Evolutionary conservation across 345 rosid species (phyloP).

Genomic region (Populus alba): DNA sequence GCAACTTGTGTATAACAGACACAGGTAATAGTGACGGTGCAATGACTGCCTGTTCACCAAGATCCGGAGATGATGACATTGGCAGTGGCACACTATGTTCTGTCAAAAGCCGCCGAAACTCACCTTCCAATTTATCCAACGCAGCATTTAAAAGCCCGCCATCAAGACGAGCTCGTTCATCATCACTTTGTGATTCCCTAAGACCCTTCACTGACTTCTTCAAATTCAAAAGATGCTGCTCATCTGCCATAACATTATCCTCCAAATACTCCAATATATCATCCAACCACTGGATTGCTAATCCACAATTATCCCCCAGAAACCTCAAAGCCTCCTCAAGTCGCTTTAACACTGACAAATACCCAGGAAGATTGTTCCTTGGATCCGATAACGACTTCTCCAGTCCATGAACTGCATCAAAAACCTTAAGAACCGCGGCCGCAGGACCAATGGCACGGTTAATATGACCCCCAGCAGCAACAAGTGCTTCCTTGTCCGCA

Average conservation of each 20-base stretch:
- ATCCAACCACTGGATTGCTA: slow-evolving; percentile 98
- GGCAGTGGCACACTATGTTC: slow-evolving; percentile 91
- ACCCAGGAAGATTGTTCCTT: slow-evolving; percentile 69
- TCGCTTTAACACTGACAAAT: slow-evolving; percentile 78
- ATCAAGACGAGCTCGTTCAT: slow-evolving; percentile 47
- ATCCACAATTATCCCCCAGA: slow-evolving; percentile 85
- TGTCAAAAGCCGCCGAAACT: slow-evolving; percentile 66
- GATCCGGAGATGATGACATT: slow-evolving; percentile 62
- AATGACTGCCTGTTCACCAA: slow-evolving; percentile 65
- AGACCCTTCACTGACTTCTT: slow-evolving; percentile 66
- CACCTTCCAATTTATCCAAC: slow-evolving; percentile 70
- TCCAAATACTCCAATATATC: slow-evolving; percentile 95
- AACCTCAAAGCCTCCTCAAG: slow-evolving; percentile 91
- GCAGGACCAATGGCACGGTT: slow-evolving; percentile 99
- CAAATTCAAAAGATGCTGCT: slow-evolving; percentile 58
- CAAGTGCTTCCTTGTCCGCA: slow-evolving; percentile 84
- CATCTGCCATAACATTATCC: slow-evolving; percentile 80
- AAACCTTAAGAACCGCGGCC: slow-evolving; percentile 96
- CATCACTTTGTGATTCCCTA: slow-evolving; percentile 51
- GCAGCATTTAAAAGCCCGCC: slow-evolving; percentile 90
- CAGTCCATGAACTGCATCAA: slow-evolving; percentile 94
- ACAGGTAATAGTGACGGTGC: slow-evolving; percentile 93
- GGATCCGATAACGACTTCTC: slow-evolving; percentile 93
- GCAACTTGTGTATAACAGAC: slow-evolving; percentile 77
- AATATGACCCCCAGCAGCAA: slow-evolving; percentile 83